Percentiles rank a stretch among this genome's conserved stretches.
These are phyloP conservation scores for Backusella parvicylindrica DNA, from an alignment of 192 early-diverging fungal genomes.

Conservation along the genomic window DNA sequence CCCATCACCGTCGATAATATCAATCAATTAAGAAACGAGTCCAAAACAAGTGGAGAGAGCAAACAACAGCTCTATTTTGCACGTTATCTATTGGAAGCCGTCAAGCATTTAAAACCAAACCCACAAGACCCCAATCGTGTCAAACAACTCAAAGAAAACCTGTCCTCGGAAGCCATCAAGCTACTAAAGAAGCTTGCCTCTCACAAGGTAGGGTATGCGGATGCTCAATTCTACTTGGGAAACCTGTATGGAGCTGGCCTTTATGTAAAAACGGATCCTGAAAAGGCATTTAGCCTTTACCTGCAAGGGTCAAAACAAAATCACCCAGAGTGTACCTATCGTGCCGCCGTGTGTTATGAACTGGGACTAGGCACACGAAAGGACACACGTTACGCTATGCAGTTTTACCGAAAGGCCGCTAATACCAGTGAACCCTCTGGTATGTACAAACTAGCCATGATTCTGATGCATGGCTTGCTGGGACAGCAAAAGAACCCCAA, in stretches of 20 bases:
- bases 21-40: slow-evolving; percentile 39
- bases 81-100: slow-evolving; percentile 79
- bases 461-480: slow-evolving; percentile 82
- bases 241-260: slow-evolving; percentile 85
- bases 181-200: slow-evolving; percentile 81
- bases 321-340: slow-evolving; percentile 90
- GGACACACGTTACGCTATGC: slow-evolving; percentile 75
- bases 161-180: slow-evolving; percentile 80
- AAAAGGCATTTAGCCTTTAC: slow-evolving; percentile 89
- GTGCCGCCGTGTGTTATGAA: slow-evolving; percentile 96
- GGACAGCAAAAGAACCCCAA: slow-evolving; percentile 73
- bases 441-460: slow-evolving; percentile 97
- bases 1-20: slow-evolving; percentile 38
- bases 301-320: slow-evolving; percentile 89
- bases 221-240: slow-evolving; percentile 91
- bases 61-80: slow-evolving; percentile 81
- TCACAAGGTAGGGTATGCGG: slow-evolving; percentile 70
- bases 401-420: slow-evolving; percentile 93
- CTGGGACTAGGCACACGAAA: slow-evolving; percentile 89
- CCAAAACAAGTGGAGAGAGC: slow-evolving; percentile 63
- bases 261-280: slow-evolving; percentile 75
- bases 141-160: slow-evolving; percentile 66
- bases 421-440: slow-evolving; percentile 86
- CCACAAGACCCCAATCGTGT: slow-evolving; percentile 66
- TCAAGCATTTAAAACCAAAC: slow-evolving; percentile 59